Conservation (phyloP, 768 basidiomycete genomes). For the Symmetrospora coprosmae region DNA sequence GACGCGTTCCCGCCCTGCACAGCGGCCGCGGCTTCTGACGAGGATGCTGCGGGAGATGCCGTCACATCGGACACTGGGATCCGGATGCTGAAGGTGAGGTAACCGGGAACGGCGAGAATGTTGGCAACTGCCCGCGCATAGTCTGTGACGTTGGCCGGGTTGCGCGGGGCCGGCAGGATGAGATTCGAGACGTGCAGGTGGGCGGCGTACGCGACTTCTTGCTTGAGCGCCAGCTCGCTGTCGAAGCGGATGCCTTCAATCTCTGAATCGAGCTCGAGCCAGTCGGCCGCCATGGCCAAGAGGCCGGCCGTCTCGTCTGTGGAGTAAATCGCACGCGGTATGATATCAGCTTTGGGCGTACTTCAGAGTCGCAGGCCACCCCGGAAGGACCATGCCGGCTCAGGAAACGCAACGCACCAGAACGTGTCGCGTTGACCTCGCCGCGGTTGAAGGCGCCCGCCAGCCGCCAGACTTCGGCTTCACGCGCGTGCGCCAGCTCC, state of each 20-base stretch:
- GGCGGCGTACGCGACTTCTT: slow-evolving; percentile 81
- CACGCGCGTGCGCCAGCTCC: slow-evolving; percentile 36
- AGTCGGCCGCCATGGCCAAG: slow-evolving; percentile 70
- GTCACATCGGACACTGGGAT: slow-evolving; percentile 39
- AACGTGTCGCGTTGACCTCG: slow-evolving; percentile 75
- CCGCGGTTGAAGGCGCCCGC: slow-evolving; percentile 61
- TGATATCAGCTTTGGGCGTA: too few relatives aligned
- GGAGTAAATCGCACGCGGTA: slow-evolving; percentile 42
- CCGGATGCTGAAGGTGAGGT: slow-evolving; percentile 32
- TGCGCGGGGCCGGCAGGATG: slow-evolving; percentile 71
- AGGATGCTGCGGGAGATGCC: slow-evolving; percentile 35
- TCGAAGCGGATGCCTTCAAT: slow-evolving; percentile 94
- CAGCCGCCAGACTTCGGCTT: slow-evolving; percentile 66
- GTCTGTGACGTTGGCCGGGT: slow-evolving; percentile 57
- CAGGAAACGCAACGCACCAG: slow-evolving; percentile 61
- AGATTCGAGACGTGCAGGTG: slow-evolving; percentile 76
- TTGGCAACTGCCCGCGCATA: slow-evolving; percentile 82
- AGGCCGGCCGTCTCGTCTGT: slow-evolving; percentile 42
- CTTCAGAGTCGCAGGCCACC: too few relatives aligned
- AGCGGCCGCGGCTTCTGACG: slow-evolving; percentile 19
- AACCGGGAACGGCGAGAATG: slow-evolving; percentile 27
- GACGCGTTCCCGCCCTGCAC: slow-evolving; percentile 35
- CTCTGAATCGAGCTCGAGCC: slow-evolving; percentile 82
- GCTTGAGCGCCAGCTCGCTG: slow-evolving; percentile 86
- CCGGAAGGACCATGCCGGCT: too few relatives aligned